Conservation (phyloP, 768 basidiomycete genomes). For the Lentinula edodes region DNA sequence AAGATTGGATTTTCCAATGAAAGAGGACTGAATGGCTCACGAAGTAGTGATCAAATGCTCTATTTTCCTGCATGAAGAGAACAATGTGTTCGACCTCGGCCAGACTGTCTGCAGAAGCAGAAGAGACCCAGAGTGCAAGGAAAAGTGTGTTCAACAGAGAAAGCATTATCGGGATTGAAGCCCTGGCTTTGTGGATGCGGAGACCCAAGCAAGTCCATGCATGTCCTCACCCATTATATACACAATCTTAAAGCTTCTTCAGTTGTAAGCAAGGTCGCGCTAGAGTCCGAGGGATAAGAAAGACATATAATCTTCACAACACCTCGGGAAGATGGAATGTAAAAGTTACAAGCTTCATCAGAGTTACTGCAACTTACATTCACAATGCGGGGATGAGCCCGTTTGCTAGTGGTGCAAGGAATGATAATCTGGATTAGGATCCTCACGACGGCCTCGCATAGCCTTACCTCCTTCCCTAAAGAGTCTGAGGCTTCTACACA, state of each 20-base stretch:
- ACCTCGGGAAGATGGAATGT: too few relatives aligned
- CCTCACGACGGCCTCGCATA: too few relatives aligned
- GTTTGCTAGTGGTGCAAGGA: too few relatives aligned
- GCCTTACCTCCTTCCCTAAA: too few relatives aligned
- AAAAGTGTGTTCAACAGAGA: background rate
- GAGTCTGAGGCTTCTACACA: too few relatives aligned
- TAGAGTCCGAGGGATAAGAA: background rate
- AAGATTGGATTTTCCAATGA: background rate
- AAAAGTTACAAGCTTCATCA: too few relatives aligned
- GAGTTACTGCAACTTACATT: too few relatives aligned
- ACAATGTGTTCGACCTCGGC: slow-evolving; percentile 7
- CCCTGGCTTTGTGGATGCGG: background rate
- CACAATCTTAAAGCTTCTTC: background rate
- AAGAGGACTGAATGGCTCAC: background rate
- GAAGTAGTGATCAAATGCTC: slow-evolving; percentile 10
- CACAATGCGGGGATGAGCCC: too few relatives aligned
- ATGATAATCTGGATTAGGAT: too few relatives aligned
- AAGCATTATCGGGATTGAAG: background rate
- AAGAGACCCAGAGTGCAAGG: background rate
- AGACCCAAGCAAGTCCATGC: too few relatives aligned
- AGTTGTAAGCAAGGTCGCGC: too few relatives aligned
- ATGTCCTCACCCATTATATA: background rate
- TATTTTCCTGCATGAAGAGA: slow-evolving; percentile 9
- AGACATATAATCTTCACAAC: background rate
- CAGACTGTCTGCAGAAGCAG: slow-evolving; percentile 5